These are phyloP conservation scores for Wickerhamiella domercqiae DNA, from an alignment of 805 yeast genomes.

Conservation along the genomic window DNA sequence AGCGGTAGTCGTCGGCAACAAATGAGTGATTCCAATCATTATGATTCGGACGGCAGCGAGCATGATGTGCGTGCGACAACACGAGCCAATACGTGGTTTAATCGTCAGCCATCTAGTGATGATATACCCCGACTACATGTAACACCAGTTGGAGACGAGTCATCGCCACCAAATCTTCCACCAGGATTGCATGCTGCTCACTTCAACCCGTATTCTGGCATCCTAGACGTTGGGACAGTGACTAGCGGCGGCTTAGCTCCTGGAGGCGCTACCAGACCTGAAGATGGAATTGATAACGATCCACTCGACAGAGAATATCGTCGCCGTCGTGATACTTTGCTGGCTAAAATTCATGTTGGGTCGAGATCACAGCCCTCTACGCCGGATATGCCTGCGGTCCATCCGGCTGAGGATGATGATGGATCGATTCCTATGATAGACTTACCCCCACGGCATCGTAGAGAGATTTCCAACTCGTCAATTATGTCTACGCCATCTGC, in stretches of 20 bases:
- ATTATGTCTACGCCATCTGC: no score
- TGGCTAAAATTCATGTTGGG: slow-evolving; percentile 3
- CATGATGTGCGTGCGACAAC: slow-evolving; percentile 11
- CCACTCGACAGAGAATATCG: slow-evolving; percentile 15
- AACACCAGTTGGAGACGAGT: background rate
- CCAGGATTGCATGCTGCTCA: slow-evolving; percentile 2
- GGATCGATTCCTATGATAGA: slow-evolving; percentile 3
- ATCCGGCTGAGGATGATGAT: background rate
- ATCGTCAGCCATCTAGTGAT: slow-evolving; percentile 10
- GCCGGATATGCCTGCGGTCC: background rate
- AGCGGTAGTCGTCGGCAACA: slow-evolving; percentile 7
- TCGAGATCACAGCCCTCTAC: slow-evolving; percentile 1
- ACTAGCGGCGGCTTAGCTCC: slow-evolving; percentile 24
- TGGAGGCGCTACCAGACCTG: slow-evolving; percentile 15
- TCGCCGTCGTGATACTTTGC: slow-evolving; percentile 13
- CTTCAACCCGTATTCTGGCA: slow-evolving; percentile 8
- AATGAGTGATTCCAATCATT: slow-evolving; percentile 2
- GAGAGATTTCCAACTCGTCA: slow-evolving; percentile 4
- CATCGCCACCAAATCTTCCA: slow-evolving; percentile 7
- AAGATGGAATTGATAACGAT: slow-evolving; percentile 10
- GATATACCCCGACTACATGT: background rate
- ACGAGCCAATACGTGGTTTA: slow-evolving; percentile 16
- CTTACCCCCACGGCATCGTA: slow-evolving; percentile 8
- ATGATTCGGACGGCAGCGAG: slow-evolving; percentile 5
- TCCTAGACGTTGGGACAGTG: slow-evolving; percentile 20